Evolutionary conservation across 768 basidiomycete genomes (phyloP).

Genomic region (Mycena filopes): DNA sequence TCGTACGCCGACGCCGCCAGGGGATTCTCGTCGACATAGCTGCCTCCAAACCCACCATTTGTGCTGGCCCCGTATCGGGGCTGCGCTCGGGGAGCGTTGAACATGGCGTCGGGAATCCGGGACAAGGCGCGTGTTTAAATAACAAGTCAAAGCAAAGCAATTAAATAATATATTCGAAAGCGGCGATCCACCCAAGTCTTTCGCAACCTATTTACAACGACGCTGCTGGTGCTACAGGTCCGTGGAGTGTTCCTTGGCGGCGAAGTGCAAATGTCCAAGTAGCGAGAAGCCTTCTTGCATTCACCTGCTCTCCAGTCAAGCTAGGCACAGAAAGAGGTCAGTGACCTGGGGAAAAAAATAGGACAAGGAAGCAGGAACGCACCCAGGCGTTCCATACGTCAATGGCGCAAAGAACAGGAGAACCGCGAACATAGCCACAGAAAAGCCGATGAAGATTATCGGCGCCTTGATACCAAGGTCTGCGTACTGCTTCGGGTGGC

Average conservation of each 20-base stretch:
- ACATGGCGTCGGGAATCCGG: too few relatives aligned
- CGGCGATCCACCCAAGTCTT: conserved; percentile 20
- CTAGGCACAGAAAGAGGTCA: conserved; percentile 53
- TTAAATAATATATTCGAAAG: conserved; percentile 16
- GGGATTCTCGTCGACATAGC: conserved; percentile 83
- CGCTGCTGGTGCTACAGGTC: too few relatives aligned
- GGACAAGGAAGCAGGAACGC: conserved; percentile 49
- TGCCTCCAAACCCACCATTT: conserved; percentile 70
- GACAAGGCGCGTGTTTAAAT: conserved; percentile 19
- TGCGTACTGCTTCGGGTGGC: conserved; percentile 66
- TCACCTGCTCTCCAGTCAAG: conserved; percentile 86
- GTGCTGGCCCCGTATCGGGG: conserved; percentile 73
- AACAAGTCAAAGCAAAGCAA: conserved; percentile 13
- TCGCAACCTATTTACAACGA: conserved; percentile 27
- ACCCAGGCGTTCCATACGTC: conserved; percentile 98
- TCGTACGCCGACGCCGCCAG: conserved; percentile 80
- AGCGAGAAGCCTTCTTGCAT: conserved; percentile 81
- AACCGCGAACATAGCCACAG: conserved; percentile 68
- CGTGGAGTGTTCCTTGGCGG: too few relatives aligned
- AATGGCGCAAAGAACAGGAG: conserved; percentile 86
- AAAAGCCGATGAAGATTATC: conserved; percentile 65
- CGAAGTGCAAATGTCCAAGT: conserved; percentile 97
- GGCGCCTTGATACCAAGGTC: conserved; percentile 86
- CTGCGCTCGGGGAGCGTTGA: conserved; percentile 83
- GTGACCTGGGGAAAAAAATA: conserved; percentile 18